Evolutionary conservation across 306 rosid genomes (phyloP), one percentile per base, ranked within the genome.

Genomic region (Castanopsis chinensis): DNA sequence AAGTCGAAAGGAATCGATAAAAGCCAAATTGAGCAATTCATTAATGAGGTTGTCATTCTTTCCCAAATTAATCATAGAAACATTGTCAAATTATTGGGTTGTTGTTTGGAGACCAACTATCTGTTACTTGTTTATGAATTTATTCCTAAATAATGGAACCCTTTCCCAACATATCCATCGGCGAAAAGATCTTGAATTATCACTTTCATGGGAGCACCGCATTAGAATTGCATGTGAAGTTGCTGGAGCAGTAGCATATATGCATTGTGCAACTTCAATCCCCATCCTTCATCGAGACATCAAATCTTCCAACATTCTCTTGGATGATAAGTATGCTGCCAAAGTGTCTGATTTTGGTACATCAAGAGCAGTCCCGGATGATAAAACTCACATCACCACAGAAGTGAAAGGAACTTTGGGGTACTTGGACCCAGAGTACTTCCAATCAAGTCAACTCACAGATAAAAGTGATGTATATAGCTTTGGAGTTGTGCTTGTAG

Each of bases 171-270:
- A 76, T 51, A 65, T 76, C 33, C 54, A 76, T 33, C 13, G 20
- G 4, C 30, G 1, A 37, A 37, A 37, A 72, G 25, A 72, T 1
- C 74, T 8, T 13, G 59, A 25, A 19, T 65, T 49, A 51, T 52
- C 74, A 43, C 73, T 76, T 65, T 52, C 80, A n/a, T 65, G 64
- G 89, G 84, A 90, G 0, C 35, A 0, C 21, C 83, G 94, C 28
- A 73, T 88, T 2, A 74, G 83, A 77, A 86, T 92, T 61, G 91
- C 94, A 1, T 81, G 83, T 43, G 94, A 92, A 53, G 89, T 92
- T 68, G 91, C 97, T 4, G 92, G 89, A 57, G 97, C 94, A 55
- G 23, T 92, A 33, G 81, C 92, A 2, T 88, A 92, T 69, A 83
- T 92, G 87, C 97, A 92, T 76, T 88, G 56, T 33, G 72, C 92